Evolutionary conservation across 1,284 basidiomycete genomes (phyloP), one percentile per base, ranked within the genome.

Genomic region (Trametes pubescens): DNA sequence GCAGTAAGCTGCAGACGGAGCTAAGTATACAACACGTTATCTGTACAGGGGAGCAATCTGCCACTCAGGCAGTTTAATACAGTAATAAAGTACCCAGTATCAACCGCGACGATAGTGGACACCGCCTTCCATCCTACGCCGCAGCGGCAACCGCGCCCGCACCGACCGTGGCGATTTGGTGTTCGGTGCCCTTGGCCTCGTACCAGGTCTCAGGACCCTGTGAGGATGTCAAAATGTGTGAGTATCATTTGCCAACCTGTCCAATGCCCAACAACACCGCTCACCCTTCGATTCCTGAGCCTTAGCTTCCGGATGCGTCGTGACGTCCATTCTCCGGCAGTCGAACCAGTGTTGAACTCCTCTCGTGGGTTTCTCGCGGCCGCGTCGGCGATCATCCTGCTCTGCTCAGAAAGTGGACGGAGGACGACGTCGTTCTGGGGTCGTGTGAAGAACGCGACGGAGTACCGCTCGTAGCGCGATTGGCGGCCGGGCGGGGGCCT

Each of bases 281-380:
- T 60, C 67, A 76, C 75, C 74, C 74, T 79, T 37, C 81, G 76
- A 67, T 83, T 83, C 43, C 75, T 78, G n/a, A 82, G 74, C 32
- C 84, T 76, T 59, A 81, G 74, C 51, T 82, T 80, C 60, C 77
- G 81, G 65, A 84, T 74, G n/a, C 83, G 74, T 54, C 81, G 77
- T 3, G 77, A 65, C 38, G 83, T 79, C 85, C 85, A 86, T 49
- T 85, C 81, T 1, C 69, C 74, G 0, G 84, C 79, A 0, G 83
- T 86, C 16, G 75, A 73, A 9, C 77, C 78, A 2, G 80, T 77
- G 24, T 79, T 70, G 60, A 75, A 82, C 54, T 76, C 72, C 32
- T 74, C 73, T n/a, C 72, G 73, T 0, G 75, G 72, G 9, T 74
- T 72, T 37, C 72, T 69, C 34, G 71, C 71, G 9, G 80, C 79